Base-by-base conservation (phyloP, 2,329 filamentous ascomycete genomes). In the Aspergillus viridinutans region DNA sequence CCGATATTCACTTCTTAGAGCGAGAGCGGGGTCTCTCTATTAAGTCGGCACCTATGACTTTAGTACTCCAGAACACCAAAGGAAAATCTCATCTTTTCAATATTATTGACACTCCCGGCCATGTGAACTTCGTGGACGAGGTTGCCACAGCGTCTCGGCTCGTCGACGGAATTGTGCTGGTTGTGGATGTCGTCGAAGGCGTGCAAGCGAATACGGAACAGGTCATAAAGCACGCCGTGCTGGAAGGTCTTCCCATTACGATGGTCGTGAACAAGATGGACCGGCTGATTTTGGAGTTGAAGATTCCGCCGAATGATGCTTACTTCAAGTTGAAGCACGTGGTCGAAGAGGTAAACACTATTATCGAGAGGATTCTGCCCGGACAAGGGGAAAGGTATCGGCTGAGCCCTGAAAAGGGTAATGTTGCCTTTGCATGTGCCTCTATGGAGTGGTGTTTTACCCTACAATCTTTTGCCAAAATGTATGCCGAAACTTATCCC, bases 311-410 rank as follows among this genome's bases (percentile, higher is more conserved):
- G 1, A 90, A 87, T 63, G 94, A 99, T 71, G 94, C 94, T 12
- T 99, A 99, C 78, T 97, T 97, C 82, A 99, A 99, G 81, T 81
- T 99, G 54, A 97, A 97, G 77, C 92, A 97, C 73, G 92, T 97
- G n/a, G 86, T 99, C 53, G 94, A 99, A 74, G 91, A 97, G 75
- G 92, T 99, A 74, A 99, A 99, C 76, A 96, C 91, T 1, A 80
- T 94, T 64, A 97, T 99, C 67, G 90, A 96, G 70, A 92, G 90
- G 71, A 89, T 90, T 3, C 81, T 92, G 28, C 93, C 94, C 3
- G 88, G 90, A 1, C 85, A 85, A 65, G 92, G 92, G 28, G 90
- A 90, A 68, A 85, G 83, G 59, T 86, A 85, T 74, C 85, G 94
- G 62, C 76, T 99, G 61, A 97, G 93, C 64, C 94, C 94, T 0